Evolutionary conservation across 306 rosid genomes (phyloP), one percentile per base, ranked within the genome.

Genomic region (Dalbergia cochinchinensis): DNA sequence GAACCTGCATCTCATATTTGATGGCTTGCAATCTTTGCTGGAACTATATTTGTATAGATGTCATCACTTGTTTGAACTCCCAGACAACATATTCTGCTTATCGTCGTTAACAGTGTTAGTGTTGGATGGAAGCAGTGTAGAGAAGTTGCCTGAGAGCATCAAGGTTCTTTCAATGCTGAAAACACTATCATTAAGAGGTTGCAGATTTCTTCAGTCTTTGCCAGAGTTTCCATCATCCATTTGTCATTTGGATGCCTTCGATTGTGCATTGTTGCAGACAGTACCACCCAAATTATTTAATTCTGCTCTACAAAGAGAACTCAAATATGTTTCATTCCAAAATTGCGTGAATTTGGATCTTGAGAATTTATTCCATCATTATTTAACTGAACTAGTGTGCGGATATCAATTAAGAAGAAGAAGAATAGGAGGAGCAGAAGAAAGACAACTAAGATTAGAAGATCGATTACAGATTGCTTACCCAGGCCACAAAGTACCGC

Each of bases 161-260:
- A 78, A 42, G 47, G 8, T 66, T 15, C 80, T 83, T 18, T 3
- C 8, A 22, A 5, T 18, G 3, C 34, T 83, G 6, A 7, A 66
- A 34, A 19, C 22, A 19, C 47, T 83, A 10, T 53, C 62, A 5
- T 42, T 83, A 22, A 0, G 0, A 0, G 0, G 5, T 14, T 81
- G 85, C 41, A 2, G 0, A 39, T 66, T 44, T 71, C 83, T 86
- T 73, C 65, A 4, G 26, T 61, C 5, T 65, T 0, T 86, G 13
- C 87, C 82, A 45, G 77, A 77, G 80, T 77, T 86, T 62, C 87
- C 87, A 13, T 37, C 5, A 7, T 10, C 7, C 5, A 4, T 86
- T 5, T 31, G 83, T 33, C 2, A 35, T 13, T 47, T 47, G 53
- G 53, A 47, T 10, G 82, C 77, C 0, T 11, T 4, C 8, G 57